Conservation (phyloP, 768 basidiomycete genomes). For the Gloeophyllum trabeum region DNA sequence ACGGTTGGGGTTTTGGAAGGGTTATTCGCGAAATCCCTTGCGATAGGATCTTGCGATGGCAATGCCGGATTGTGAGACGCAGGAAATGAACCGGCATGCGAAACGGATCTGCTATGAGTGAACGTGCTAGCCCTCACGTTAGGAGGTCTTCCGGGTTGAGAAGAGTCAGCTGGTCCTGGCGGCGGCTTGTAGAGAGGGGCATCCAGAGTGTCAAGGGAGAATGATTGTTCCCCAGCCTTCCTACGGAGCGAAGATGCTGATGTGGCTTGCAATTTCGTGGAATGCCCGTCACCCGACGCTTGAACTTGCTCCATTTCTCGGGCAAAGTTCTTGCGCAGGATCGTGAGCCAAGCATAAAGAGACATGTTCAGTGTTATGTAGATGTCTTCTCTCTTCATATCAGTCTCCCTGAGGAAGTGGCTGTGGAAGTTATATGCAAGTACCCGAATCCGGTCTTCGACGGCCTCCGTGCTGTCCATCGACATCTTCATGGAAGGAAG, state of each 20-base stretch:
- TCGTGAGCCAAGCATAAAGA: conserved; percentile 72
- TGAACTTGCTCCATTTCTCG: conserved; percentile 71
- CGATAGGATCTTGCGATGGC: neutral
- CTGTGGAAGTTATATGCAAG: conserved; percentile 68
- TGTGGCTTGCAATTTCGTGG: neutral
- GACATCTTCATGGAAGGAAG: conserved; percentile 74
- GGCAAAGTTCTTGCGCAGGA: conserved; percentile 63
- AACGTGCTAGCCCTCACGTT: neutral
- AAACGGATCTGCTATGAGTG: neutral
- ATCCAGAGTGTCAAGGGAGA: neutral
- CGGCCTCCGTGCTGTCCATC: conserved; percentile 61
- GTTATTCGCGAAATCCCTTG: no score
- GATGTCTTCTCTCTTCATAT: conserved; percentile 55
- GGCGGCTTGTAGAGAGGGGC: neutral
- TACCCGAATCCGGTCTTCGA: conserved; percentile 24
- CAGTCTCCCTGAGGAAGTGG: conserved; percentile 43
- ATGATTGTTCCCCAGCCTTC: neutral
- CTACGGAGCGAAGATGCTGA: neutral
- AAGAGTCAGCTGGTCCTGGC: neutral
- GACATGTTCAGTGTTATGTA: conserved; percentile 80
- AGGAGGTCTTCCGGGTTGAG: neutral
- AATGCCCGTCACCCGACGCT: conserved; percentile 37
- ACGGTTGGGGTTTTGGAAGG: conserved; percentile 1
- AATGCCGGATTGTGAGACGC: neutral
- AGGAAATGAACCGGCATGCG: no score